phyloP scores from a whole-genome alignment of 495 filamentous ascomycete genomes.

The Elasticomyces elasticus region DNA sequence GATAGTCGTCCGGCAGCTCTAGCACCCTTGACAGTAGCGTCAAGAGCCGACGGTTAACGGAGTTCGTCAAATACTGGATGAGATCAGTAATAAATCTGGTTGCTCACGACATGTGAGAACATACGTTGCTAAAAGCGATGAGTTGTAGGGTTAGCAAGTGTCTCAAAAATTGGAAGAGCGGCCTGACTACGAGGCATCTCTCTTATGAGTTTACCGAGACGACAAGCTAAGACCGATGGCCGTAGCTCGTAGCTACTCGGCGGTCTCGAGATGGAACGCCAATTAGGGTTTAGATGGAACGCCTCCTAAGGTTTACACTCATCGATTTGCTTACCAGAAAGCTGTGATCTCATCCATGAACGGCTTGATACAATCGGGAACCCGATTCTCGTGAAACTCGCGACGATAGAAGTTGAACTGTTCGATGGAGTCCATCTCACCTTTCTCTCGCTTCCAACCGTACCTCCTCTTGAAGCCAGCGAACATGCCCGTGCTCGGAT shows the following conservation, averaged over 20 bases:
- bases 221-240: too few species aligned
- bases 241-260: too few species aligned
- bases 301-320: too few species aligned
- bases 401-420: conserved; percentile 41
- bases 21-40: conserved; percentile 39
- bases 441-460: conserved; percentile 33
- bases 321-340: conserved; percentile 27
- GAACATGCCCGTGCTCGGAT: conserved; percentile 34
- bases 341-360: conserved; percentile 40
- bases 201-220: too few species aligned
- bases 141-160: too few species aligned
- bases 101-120: too few species aligned
- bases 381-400: conserved; percentile 31
- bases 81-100: too few species aligned
- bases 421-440: conserved; percentile 36
- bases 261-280: too few species aligned
- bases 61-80: conserved; percentile 35
- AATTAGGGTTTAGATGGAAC: too few species aligned
- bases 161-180: too few species aligned
- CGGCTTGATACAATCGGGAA: conserved; percentile 34
- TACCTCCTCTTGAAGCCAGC: conserved; percentile 36
- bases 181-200: too few species aligned
- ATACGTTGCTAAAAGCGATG: too few species aligned
- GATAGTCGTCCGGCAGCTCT: conserved; percentile 38
- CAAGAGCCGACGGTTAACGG: conserved; percentile 38